Evolutionary conservation across 1,139 yeast species (phyloP), one percentile per base, ranked within the genome.

Genomic region (Debaryomyces nepalensis): DNA sequence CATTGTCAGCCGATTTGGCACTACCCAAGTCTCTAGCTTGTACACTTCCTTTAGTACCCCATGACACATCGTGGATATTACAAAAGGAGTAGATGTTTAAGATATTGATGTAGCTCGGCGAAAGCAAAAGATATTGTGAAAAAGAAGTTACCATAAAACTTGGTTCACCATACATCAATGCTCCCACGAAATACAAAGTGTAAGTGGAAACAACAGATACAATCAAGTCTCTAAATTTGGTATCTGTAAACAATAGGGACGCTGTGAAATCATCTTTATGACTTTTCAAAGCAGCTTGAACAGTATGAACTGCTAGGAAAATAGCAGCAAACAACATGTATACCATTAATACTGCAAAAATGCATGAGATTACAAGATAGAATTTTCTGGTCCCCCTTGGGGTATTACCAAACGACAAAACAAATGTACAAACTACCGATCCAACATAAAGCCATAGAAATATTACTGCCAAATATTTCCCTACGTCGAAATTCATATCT

Each of bases 131-230:
- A 57, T 87, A 87, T 61, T 87, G 95, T 15, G 75, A 53, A 58
- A 86, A 83, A 40, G 87, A 79, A 1, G 93, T 85, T 46, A 84
- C 60, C 86, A 87, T 81, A 59, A 87, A 89, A 70, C 85, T 81
- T 8, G 95, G 93, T 53, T 87, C 90, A 33, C 88, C 77, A 57
- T 82, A 86, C 54, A 87, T 53, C 47, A 85, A 59, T 6, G 97
- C 87, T 5, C 93, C 88, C 21, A 87, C 58, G 45, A 89, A 73
- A 61, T 93, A 93, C 30, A 93, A 74, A 3, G 83, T 79, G 62
- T 90, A 91, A 0, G 99, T 93, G 2, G 96, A 86, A 11, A 81
- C 77, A 56, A 90, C 75, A 7, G 97, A 89, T n/a, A 93, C 82
- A 26, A 91, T 78, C 63, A 93, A 74, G 59, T 93, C 97, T 50